Evolutionary conservation across 2,329 filamentous ascomycete species (phyloP), one percentile per base, ranked within the genome.

Genomic region (Diplodia intermedia): DNA sequence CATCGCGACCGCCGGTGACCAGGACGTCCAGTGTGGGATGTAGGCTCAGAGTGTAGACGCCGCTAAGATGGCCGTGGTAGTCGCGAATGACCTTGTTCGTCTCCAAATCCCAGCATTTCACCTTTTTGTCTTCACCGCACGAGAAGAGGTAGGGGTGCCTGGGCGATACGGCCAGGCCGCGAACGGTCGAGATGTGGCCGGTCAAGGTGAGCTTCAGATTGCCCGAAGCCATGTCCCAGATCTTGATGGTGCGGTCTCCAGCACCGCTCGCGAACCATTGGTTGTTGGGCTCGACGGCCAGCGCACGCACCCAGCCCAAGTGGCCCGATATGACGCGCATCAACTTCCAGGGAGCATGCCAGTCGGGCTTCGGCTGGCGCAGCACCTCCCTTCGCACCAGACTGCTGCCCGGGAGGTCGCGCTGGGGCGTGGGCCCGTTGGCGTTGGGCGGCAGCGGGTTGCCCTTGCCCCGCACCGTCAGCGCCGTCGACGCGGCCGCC

Each of bases 21-120:
- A 99, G 86, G 0, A 99, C 91, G 75, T 99, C 95, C 6, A 99
- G 86, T 0, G 93, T 97, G 0, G 95, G 95, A 77, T 99, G 95
- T n/a, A 99, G 83, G 2, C 91, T 88, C 6, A 99, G 84, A 0
- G 94, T 94, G 81, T 99, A 99, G 4, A 99, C 95, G 71, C 95
- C 95, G 73, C 92, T 97, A 26, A 99, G 83, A 81, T 99, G 95
- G 20, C 96, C 96, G 78, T 99, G 95, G 79, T 98, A 99, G 80
- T 97, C 93, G 49, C 94, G 88, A 76, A 98, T 97, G 69, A 99
- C 95, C 80, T 97, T 97, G 83, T 99, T 99, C n/a, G 94, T 97
- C 80, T 99, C 95, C 72, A 99, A 83, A 82, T 99, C 95, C 95
- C 95, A 99, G 82, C 95, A 99, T 81, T 99, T 99, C 70, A 99